Conservation (phyloP, 257 asterid genomes). For the Solanum medicagineum region DNA sequence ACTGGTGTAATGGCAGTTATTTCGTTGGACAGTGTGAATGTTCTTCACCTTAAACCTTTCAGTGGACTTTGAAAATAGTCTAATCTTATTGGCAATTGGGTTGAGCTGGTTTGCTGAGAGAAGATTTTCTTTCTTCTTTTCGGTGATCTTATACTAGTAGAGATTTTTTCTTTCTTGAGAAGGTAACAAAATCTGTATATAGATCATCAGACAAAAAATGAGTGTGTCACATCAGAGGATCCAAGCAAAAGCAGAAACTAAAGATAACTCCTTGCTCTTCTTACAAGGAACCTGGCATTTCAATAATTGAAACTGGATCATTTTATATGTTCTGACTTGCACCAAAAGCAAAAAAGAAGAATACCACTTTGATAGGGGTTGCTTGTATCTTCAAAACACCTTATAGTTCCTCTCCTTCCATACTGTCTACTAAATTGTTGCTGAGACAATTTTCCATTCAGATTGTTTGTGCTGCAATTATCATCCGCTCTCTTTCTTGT, state of each 20-base stretch:
- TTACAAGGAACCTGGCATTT: not conserved
- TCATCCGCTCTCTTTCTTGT: not conserved
- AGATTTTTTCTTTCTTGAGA: not conserved
- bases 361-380: not conserved
- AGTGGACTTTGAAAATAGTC: not conserved
- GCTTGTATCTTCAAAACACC: not conserved
- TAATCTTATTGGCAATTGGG: not conserved
- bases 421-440: not conserved
- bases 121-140: not conserved
- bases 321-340: not conserved
- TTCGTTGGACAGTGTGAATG: not conserved
- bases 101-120: not conserved
- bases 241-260: not conserved
- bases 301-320: not conserved
- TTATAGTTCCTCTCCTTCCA: not conserved
- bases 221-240: not conserved
- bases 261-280: not conserved
- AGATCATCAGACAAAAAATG: not conserved
- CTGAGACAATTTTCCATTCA: not conserved
- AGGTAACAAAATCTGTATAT: not conserved
- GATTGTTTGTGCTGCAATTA: not conserved
- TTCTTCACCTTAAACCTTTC: not conserved
- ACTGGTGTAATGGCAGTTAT: not conserved
- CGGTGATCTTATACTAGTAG: not conserved
- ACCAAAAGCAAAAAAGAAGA: not conserved